Evolutionary conservation across 352 stramenopile genomes (phyloP), one percentile per base, ranked within the genome.

Genomic region (Globisporangium recalcitrans): DNA sequence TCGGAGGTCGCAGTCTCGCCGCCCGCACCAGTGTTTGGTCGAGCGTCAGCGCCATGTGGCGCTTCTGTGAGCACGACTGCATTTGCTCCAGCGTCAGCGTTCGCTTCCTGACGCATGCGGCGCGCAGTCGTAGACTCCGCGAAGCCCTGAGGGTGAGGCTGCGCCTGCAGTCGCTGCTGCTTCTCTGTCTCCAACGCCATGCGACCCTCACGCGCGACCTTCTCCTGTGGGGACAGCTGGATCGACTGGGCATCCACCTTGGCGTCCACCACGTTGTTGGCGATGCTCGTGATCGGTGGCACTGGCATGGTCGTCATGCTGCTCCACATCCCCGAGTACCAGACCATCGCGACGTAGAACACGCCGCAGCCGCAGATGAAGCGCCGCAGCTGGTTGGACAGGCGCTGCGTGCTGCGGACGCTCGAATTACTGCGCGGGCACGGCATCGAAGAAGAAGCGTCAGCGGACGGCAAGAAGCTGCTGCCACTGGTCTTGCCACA

Each of bases 331-430:
- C 63, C 36, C 11, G 59, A 61, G 54, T 65, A 65, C 67, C 67
- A 73, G 10, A 73, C 48, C 32, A 68, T 38, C 10, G 49, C 49
- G 11, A 71, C 44, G 48, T 73, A 73, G 29, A 73, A 56, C 19
- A 70, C n/a, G 6, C 53, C 67, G 24, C 63, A 71, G n/a, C 67
- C 63, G 24, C 47, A 63, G n/a, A 73, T 60, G 19, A 73, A 47
- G 48, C 42, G 47, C 26, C 63, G 59, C 22, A 73, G 44, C 24
- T 53, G 44, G 4, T 22, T 46, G 26, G 55, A 29, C 26, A 73
- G 55, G 36, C 53, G 46, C 19, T 40, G 44, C 34, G 52, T 16
- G 9, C 60, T 22, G 7, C 8, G 16, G 11, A 31, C 22, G 27
- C 52, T 31, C 11, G 29, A 26, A 34, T n/a, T 51, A 14, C 38